Percentiles rank a stretch among this genome's conserved stretches.
phyloP scores from a whole-genome alignment of 2,329 filamentous ascomycete genomes.

The Teratosphaeria destructans region DNA sequence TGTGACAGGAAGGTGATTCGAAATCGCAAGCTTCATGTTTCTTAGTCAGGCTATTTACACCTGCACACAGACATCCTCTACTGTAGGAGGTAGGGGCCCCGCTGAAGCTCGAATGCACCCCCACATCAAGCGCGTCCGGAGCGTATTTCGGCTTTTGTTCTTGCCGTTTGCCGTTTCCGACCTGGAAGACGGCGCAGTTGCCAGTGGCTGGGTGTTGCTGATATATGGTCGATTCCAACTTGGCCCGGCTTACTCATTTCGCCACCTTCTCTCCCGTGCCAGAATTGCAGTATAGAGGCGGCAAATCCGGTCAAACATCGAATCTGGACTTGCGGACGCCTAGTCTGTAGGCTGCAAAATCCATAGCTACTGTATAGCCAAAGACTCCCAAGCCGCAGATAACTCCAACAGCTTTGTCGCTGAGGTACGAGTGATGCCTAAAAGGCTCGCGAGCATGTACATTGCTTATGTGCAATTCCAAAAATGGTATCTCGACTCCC shows the following conservation, averaged over 20 bases:
- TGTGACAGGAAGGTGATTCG: background rate
- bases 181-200: background rate
- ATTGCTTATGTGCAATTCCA: conserved; percentile 70
- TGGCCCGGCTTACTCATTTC: too few relatives aligned
- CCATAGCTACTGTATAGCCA: conserved; percentile 38
- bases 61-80: background rate
- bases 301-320: background rate
- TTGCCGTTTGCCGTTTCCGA: background rate
- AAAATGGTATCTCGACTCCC: conserved; percentile 59
- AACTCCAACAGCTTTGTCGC: conserved; percentile 64
- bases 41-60: background rate
- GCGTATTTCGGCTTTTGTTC: background rate
- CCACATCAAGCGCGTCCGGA: background rate
- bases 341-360: conserved; percentile 27
- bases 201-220: too few relatives aligned
- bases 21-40: background rate
- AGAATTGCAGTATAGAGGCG: too few relatives aligned
- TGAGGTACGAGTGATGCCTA: conserved; percentile 59
- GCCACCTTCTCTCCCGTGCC: too few relatives aligned
- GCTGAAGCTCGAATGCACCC: background rate
- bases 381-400: conserved; percentile 53
- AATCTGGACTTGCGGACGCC: background rate
- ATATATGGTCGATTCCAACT: too few relatives aligned
- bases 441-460: conserved; percentile 61
- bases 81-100: background rate